Percentiles rank a stretch among this genome's conserved stretches.
phyloP scores from a whole-genome alignment of 805 yeast genomes.

The Diddensiella transvaalensis region DNA sequence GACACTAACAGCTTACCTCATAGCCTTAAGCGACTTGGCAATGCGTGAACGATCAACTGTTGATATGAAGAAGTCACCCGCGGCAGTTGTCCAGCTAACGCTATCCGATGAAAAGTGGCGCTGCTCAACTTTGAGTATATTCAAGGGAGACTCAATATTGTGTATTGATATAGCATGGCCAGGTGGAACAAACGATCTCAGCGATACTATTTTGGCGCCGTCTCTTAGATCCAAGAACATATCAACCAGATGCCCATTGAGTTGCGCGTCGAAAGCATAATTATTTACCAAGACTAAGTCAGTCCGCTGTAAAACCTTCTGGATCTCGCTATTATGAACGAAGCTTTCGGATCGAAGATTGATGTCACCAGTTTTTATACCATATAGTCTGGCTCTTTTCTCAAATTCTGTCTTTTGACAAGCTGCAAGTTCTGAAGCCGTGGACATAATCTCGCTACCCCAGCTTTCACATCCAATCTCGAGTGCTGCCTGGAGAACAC shows the following conservation, averaged over 20 bases:
- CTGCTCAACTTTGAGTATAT: conserved; percentile 59
- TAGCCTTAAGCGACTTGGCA: conserved; percentile 2
- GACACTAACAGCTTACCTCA: background rate
- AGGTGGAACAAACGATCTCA: conserved; percentile 75
- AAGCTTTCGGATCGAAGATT: conserved; percentile 68
- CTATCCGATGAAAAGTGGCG: conserved; percentile 62
- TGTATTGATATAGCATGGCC: conserved; percentile 61
- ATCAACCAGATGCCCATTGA: conserved; percentile 64
- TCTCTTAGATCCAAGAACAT: conserved; percentile 60
- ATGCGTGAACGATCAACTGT: conserved; percentile 47
- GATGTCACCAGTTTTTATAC: conserved; percentile 55
- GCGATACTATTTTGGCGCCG: conserved; percentile 75
- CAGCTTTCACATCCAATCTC: conserved; percentile 81
- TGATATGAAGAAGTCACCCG: conserved; percentile 73
- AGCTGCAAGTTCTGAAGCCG: conserved; percentile 67
- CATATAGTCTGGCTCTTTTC: conserved; percentile 58
- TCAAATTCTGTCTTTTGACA: conserved; percentile 56
- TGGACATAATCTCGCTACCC: conserved; percentile 87
- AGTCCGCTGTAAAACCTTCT: conserved; percentile 51
- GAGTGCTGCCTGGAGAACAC: conserved; percentile 82
- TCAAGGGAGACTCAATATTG: conserved; percentile 54
- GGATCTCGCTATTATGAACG: conserved; percentile 58
- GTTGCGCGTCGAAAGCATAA: conserved; percentile 72
- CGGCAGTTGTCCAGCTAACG: conserved; percentile 85
- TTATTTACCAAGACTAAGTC: conserved; percentile 79